Base-by-base conservation (phyloP, 371 early-diverging fungal species). In the Mucor velutinosus region DNA sequence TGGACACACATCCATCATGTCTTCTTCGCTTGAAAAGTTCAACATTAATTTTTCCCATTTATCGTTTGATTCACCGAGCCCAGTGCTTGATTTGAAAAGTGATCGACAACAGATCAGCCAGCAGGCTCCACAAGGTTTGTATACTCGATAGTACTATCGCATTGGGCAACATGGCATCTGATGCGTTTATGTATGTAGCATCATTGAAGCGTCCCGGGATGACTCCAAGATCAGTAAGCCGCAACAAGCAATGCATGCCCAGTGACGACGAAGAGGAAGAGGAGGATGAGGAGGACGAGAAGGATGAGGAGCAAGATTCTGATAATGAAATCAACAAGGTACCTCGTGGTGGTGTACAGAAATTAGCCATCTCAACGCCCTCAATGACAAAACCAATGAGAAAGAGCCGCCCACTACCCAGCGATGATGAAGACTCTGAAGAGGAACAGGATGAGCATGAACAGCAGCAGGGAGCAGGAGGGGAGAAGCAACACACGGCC, bases 221-320 rank as follows among this genome's bases (percentile, higher is more conserved):
- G 51, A 51, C 51, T 23, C 51, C 51, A 23, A 23, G 51, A 23
- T 51, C 62, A 49, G 70, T 62, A 25, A 70, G 62, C 35, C 75
- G 81, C 39, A 81, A 81, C 57, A 62, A 66, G 17, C 77, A 73
- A 63, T 78, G 77, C 60, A 72, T 81, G 15, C 81, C 81, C 11
- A 81, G 81, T 29, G 81, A 81, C 60, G 78, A 78, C 63, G 81
- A 81, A 70, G 76, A 75, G 6, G 72, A 71, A 4, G 75, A 74
- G 7, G 78, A 81, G 3, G 76, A 77, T 0, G 75, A 81, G 7
- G 73, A 76, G 12, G 58, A 61, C 3, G 62, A 61, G 6, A 53
- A 58, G 33, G 58, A 37, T 0, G 58, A 37, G 6, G 32, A 32
- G n/a, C 21, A 58, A 29, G 32, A 53, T 35, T 27, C 35, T 51